Percentiles rank a stretch among this genome's conserved stretches.
phyloP scores from a whole-genome alignment of 306 rosid species.

The Sindora glabra region DNA sequence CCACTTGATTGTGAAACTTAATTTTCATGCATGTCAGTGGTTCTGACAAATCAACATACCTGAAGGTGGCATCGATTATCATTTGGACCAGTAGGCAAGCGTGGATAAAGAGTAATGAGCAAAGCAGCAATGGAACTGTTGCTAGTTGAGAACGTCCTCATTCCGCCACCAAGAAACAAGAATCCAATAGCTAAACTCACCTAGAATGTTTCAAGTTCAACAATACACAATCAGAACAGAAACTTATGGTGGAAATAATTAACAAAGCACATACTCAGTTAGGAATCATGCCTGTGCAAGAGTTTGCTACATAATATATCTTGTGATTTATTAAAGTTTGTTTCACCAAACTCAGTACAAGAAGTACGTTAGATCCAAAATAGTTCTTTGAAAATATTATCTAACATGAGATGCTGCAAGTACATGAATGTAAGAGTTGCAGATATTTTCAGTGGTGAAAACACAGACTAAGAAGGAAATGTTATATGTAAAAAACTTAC shows the following conservation, averaged over 20 bases:
- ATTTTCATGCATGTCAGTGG: background rate
- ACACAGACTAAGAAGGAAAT: too few relatives aligned
- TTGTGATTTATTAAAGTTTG: background rate
- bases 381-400: background rate
- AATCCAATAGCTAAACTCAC: constrained; percentile 92
- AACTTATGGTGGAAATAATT: background rate
- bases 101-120: constrained; percentile 90
- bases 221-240: constrained; percentile 12
- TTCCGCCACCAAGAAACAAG: constrained; percentile 99
- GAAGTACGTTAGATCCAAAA: constrained; percentile 3
- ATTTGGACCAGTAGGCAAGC: constrained; percentile 89
- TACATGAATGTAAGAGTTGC: too few relatives aligned
- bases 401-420: background rate
- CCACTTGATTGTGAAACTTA: background rate
- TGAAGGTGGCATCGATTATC: constrained; percentile 98
- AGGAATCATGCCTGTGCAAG: background rate
- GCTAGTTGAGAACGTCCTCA: constrained; percentile 83
- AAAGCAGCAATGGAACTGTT: constrained; percentile 83
- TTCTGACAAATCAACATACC: constrained; percentile 37
- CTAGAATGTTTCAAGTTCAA: constrained; percentile 32
- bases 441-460: too few relatives aligned
- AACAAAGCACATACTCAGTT: background rate
- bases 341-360: constrained; percentile 9
- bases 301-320: constrained; percentile 7
- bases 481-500: too few relatives aligned